These are phyloP conservation scores for Populus hybrid DNA, from an alignment of 441 rosid genomes.

Conservation along the genomic window DNA sequence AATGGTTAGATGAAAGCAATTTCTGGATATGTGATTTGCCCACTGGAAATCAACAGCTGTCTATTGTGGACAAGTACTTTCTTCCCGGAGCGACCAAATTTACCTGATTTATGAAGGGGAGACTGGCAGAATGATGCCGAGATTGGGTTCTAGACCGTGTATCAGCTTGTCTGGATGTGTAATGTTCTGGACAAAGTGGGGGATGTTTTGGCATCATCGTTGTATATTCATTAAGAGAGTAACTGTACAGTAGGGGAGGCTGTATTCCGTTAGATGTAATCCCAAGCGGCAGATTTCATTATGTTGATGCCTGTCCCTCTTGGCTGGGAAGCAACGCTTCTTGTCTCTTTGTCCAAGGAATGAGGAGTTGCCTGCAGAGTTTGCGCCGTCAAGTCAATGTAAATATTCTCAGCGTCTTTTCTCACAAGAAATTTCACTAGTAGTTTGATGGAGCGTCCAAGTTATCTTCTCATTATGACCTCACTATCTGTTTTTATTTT, in stretches of 20 bases:
- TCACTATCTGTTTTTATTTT: not conserved
- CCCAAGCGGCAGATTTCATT: constrained; percentile 17
- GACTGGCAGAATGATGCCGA: constrained; percentile 9
- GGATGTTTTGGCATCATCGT: constrained; percentile 31
- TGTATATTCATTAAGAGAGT: constrained; percentile 45
- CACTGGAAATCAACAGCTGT: not conserved
- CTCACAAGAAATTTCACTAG: constrained; percentile 15
- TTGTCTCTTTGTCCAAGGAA: constrained; percentile 22
- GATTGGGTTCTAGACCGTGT: constrained; percentile 15
- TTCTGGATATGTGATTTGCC: constrained; percentile 8
- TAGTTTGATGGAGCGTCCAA: constrained; percentile 5
- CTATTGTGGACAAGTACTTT: constrained; percentile 11
- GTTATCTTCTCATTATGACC: not conserved
- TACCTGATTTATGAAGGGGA: constrained; percentile 9
- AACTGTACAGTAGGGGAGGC: constrained; percentile 48
- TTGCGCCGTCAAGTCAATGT: constrained; percentile 39
- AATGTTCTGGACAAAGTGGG: constrained; percentile 11
- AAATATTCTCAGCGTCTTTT: constrained; percentile 33
- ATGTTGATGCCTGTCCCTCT: not conserved
- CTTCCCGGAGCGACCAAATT: constrained; percentile 7
- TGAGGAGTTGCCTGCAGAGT: constrained; percentile 23
- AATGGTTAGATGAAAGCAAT: constrained; percentile 41
- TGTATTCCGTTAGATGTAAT: constrained; percentile 22
- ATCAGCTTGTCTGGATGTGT: constrained; percentile 3
- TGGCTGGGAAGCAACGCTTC: constrained; percentile 13